Evolutionary conservation across 2,329 filamentous ascomycete genomes (phyloP), one percentile per base, ranked within the genome.

Genomic region (Penicillium sp.): DNA sequence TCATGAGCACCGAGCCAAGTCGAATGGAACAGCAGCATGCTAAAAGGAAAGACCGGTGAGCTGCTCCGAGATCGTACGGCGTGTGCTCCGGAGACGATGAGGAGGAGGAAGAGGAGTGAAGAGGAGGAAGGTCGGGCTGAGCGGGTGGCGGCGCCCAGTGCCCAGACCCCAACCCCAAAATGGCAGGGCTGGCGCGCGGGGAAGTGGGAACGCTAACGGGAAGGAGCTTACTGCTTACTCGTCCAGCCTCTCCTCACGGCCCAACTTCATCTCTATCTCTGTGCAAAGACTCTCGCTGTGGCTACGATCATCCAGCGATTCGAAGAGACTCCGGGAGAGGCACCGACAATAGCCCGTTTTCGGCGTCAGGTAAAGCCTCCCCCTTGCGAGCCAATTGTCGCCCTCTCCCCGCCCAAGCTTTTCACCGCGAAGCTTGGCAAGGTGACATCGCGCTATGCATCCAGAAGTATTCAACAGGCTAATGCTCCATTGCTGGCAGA

Each of bases 391-490:
- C 18, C 40, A 42, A 42, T 42, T 42, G 40, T 42, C 6, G 40
- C 18, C 9, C 38, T 18, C 14, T 43, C 18, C 40, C 40, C 40
- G 18, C 40, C 2, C 3, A 43, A 14, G 40, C 18, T 43, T 20
- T 21, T 21, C 18, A 43, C 40, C 18, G 40, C 40, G 40, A 24
- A 49, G n/a, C 46, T 50, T 11, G 28, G 18, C 24, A 43, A 33
- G 38, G 56, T 54, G 51, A 58, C 56, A 54, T 52, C 50, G 40
- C 50, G 38, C 40, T 47, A 26, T 47, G 46, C 40, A 43, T 12
- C 20, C 18, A 3, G 20, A 8, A 18, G 3, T 38, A 4, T 38
- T 38, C 12, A 6, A 38, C 33, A 38, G 16, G 33, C 12, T 16
- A 40, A 6, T 6, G 11, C 35, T 40, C 35, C 35, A 40, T 16